Evolutionary conservation across 2,329 filamentous ascomycete genomes (phyloP).

Genomic region (Bipolaris victoriae): DNA sequence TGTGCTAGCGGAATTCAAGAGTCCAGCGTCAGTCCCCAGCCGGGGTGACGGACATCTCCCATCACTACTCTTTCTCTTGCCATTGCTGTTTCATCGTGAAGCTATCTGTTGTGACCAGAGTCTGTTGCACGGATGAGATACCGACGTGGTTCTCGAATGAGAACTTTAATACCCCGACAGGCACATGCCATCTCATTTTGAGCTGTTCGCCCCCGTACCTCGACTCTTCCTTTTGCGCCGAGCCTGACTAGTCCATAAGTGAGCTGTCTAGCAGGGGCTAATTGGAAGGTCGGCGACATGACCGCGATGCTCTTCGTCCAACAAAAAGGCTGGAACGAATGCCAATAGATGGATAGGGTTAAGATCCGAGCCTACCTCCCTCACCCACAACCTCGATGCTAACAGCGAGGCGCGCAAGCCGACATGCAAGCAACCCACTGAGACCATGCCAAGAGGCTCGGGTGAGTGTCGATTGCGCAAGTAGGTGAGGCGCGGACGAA

Average conservation of each 20-base stretch:
- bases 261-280: slow-evolving; percentile 51
- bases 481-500: slow-evolving; percentile 50
- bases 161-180: slow-evolving; percentile 71
- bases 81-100: slow-evolving; percentile 52
- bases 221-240: slow-evolving; percentile 50
- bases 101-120: slow-evolving; percentile 69
- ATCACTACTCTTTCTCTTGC: slow-evolving; percentile 57
- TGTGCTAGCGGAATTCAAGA: slow-evolving; percentile 44
- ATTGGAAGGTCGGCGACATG: slow-evolving; percentile 73
- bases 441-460: slow-evolving; percentile 66
- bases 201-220: slow-evolving; percentile 53
- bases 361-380: slow-evolving; percentile 83
- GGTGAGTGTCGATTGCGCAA: slow-evolving; percentile 57
- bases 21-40: slow-evolving; percentile 59
- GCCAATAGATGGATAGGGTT: slow-evolving; percentile 90
- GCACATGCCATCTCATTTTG: slow-evolving; percentile 74
- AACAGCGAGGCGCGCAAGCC: slow-evolving; percentile 46
- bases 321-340: slow-evolving; percentile 51
- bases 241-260: slow-evolving; percentile 24
- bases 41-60: slow-evolving; percentile 59
- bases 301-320: slow-evolving; percentile 54
- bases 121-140: slow-evolving; percentile 72
- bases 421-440: slow-evolving; percentile 55
- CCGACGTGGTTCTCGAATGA: slow-evolving; percentile 79
- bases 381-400: slow-evolving; percentile 47